Conservation (phyloP, 495 filamentous ascomycete genomes). For the Penicillium cataractarum region DNA sequence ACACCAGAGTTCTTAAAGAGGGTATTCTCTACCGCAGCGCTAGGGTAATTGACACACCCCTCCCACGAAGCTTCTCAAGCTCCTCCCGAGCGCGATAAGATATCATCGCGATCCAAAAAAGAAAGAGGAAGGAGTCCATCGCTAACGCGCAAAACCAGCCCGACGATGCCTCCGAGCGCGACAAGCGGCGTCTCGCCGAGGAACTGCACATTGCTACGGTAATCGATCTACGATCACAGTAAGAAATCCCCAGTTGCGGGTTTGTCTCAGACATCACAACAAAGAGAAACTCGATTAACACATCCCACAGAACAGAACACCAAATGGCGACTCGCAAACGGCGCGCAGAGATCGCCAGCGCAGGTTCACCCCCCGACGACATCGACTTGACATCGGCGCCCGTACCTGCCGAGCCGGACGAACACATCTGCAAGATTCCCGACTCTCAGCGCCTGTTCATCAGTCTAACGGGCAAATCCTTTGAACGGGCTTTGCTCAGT, state of each 20-base stretch:
- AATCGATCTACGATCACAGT: constrained; percentile 79
- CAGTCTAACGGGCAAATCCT: constrained; percentile 72
- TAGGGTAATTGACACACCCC: constrained; percentile 54
- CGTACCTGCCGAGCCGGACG: constrained; percentile 42
- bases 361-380: constrained; percentile 10
- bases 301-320: constrained; percentile 66
- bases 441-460: constrained; percentile 63
- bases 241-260: constrained; percentile 11
- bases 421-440: constrained; percentile 57
- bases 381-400: constrained; percentile 35
- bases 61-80: neutral
- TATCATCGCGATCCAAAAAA: neutral
- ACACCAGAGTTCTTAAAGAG: constrained; percentile 61
- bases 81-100: neutral
- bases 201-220: constrained; percentile 69
- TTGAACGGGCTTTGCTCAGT: constrained; percentile 68
- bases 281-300: constrained; percentile 10
- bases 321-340: constrained; percentile 68
- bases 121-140: no score
- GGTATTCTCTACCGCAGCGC: constrained; percentile 76
- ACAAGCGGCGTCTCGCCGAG: constrained; percentile 60
- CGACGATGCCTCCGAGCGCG: constrained; percentile 71
- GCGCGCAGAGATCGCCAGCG: constrained; percentile 39
- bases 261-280: neutral
- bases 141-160: constrained; percentile 25